Conservation (phyloP, 2,329 filamentous ascomycete species). For the Colletotrichum brevisporum region DNA sequence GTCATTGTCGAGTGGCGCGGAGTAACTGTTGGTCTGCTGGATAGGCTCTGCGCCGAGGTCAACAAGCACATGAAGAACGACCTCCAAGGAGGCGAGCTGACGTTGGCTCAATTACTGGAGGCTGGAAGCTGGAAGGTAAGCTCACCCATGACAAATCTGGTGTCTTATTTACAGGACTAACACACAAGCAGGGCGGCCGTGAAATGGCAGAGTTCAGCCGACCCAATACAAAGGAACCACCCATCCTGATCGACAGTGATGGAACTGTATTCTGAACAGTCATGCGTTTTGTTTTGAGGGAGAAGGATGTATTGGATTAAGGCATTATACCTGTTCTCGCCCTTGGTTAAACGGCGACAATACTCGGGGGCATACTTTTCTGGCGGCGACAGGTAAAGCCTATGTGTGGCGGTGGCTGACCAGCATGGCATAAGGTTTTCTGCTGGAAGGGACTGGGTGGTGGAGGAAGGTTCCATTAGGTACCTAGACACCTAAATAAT, state of each 20-base stretch:
- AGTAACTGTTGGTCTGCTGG: slow-evolving; percentile 70
- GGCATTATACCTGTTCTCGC: slow-evolving; percentile 36
- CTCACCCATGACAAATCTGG: neutral
- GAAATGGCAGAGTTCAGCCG: slow-evolving; percentile 96
- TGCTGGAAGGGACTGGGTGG: slow-evolving; percentile 12
- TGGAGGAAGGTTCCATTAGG: slow-evolving; percentile 1
- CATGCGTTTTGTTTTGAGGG: neutral
- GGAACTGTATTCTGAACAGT: slow-evolving; percentile 89
- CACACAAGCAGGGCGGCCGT: slow-evolving; percentile 78
- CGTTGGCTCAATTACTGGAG: slow-evolving; percentile 89
- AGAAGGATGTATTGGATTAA: slow-evolving; percentile 35
- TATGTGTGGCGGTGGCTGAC: slow-evolving; percentile 23
- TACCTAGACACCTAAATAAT: slow-evolving; percentile 32
- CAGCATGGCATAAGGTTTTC: neutral
- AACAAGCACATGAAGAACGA: slow-evolving; percentile 74
- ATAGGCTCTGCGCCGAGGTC: slow-evolving; percentile 57
- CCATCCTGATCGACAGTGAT: slow-evolving; percentile 96
- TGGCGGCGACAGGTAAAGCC: neutral
- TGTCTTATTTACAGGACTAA: neutral
- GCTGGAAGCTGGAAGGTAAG: slow-evolving; percentile 98
- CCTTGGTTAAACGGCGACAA: slow-evolving; percentile 25
- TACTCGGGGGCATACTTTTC: slow-evolving; percentile 3
- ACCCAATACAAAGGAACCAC: slow-evolving; percentile 96
- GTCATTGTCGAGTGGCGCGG: slow-evolving; percentile 74
- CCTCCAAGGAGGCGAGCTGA: slow-evolving; percentile 80